phyloP scores from a whole-genome alignment of 1,139 yeast genomes.

The Debaryomycetaceae sp. region DNA sequence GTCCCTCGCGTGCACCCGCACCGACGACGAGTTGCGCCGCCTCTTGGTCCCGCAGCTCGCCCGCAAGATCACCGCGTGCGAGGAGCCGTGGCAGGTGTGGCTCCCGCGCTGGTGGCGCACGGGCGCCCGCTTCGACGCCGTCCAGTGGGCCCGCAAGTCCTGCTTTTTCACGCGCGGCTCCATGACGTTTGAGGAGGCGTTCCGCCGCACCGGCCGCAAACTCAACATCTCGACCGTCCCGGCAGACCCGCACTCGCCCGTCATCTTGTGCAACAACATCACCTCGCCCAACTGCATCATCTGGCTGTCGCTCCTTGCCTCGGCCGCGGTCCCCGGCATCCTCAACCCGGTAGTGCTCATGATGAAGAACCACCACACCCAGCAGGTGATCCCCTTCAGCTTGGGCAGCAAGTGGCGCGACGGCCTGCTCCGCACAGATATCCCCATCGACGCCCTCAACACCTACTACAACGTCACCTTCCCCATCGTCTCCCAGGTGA shows the following conservation, averaged over 20 bases:
- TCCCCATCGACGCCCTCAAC: constrained; percentile 58
- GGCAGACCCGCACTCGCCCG: constrained; percentile 75
- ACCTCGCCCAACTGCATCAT: constrained; percentile 78
- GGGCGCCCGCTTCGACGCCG: constrained; percentile 70
- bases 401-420: constrained; percentile 71
- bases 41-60: constrained; percentile 56
- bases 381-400: constrained; percentile 50
- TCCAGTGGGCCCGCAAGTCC: constrained; percentile 62
- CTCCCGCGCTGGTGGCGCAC: constrained; percentile 57
- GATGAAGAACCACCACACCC: constrained; percentile 47
- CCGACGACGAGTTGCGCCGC: constrained; percentile 51
- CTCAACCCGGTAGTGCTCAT: constrained; percentile 69
- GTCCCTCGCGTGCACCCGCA: constrained; percentile 59
- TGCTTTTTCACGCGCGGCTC: constrained; percentile 67
- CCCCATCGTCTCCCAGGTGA: constrained; percentile 70
- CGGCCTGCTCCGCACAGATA: constrained; percentile 63
- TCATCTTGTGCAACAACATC: constrained; percentile 62
- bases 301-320: constrained; percentile 69
- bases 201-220: constrained; percentile 55
- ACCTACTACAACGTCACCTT: constrained; percentile 72
- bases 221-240: constrained; percentile 73
- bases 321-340: constrained; percentile 81
- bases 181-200: constrained; percentile 62
- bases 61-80: constrained; percentile 59
- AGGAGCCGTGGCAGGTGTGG: constrained; percentile 55